phyloP scores from a whole-genome alignment of 352 stramenopile genomes.

The Globisporangium okanoganense region DNA sequence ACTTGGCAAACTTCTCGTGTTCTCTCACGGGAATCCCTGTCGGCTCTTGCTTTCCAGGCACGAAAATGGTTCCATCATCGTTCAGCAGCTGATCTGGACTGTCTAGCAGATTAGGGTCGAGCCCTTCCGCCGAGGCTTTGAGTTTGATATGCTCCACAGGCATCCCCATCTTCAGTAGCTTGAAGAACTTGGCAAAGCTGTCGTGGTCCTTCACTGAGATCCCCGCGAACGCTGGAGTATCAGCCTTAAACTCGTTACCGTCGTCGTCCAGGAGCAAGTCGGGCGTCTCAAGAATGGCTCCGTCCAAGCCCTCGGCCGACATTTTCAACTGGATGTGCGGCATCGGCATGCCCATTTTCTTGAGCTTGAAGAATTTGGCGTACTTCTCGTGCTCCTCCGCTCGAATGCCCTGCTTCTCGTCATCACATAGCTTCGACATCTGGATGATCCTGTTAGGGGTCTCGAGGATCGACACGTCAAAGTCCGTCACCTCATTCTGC shows the following conservation, averaged over 20 bases:
- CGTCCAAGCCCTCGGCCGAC: constrained; percentile 89
- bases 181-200: constrained; percentile 59
- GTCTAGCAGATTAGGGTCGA: constrained; percentile 85
- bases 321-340: constrained; percentile 93
- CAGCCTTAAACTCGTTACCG: constrained; percentile 35
- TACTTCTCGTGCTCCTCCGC: constrained; percentile 71
- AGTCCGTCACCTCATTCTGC: constrained; percentile 49
- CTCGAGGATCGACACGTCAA: constrained; percentile 60
- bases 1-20: constrained; percentile 82
- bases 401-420: constrained; percentile 44
- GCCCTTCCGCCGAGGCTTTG: constrained; percentile 72
- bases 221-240: constrained; percentile 14
- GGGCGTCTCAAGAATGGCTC: constrained; percentile 68
- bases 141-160: constrained; percentile 72
- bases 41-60: constrained; percentile 31
- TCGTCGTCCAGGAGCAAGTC: constrained; percentile 52
- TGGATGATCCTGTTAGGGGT: constrained; percentile 85
- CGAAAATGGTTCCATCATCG: constrained; percentile 31
- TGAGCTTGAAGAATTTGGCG: constrained; percentile 94
- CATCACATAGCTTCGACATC: constrained; percentile 58
- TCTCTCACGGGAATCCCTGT: constrained; percentile 66
- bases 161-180: constrained; percentile 84
- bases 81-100: constrained; percentile 54
- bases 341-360: constrained; percentile 93
- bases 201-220: constrained; percentile 81